Evolutionary conservation across 768 basidiomycete genomes (phyloP).

Genomic region (Pholiota microspora): DNA sequence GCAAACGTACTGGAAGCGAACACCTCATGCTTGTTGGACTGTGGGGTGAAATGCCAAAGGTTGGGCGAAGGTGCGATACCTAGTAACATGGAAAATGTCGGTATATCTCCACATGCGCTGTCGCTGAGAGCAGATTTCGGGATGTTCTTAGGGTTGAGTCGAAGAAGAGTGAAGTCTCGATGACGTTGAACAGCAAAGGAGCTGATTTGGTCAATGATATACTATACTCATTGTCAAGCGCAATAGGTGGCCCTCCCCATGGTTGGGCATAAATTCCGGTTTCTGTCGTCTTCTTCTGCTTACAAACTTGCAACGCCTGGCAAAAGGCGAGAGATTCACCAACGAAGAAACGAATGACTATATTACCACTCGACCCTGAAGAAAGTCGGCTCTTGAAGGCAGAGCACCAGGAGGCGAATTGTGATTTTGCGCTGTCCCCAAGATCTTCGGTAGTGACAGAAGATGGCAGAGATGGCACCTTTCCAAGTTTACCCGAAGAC

Average conservation of each 20-base stretch:
- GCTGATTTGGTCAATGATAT: slow-evolving; percentile 14
- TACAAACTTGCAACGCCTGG: slow-evolving; percentile 28
- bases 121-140: slow-evolving; percentile 25
- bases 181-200: slow-evolving; percentile 39
- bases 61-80: slow-evolving; percentile 40
- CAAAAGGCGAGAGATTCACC: slow-evolving; percentile 40
- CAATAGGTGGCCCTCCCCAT: slow-evolving; percentile 33
- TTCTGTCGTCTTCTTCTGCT: slow-evolving; percentile 12
- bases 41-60: slow-evolving; percentile 37
- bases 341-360: slow-evolving; percentile 38
- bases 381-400: slow-evolving; percentile 23
- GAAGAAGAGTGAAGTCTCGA: slow-evolving; percentile 48
- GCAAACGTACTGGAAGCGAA: slow-evolving; percentile 9
- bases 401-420: slow-evolving; percentile 35
- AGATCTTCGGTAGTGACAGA: slow-evolving; percentile 18
- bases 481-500: slow-evolving; percentile 21
- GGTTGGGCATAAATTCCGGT: slow-evolving; percentile 29
- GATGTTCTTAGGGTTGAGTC: neutral
- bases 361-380: neutral
- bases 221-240: slow-evolving; percentile 30
- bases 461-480: neutral
- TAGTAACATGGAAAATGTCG: slow-evolving; percentile 38
- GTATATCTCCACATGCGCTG: slow-evolving; percentile 35
- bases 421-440: slow-evolving; percentile 25
- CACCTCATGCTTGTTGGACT: slow-evolving; percentile 40